Base-by-base conservation (phyloP, 2,329 filamentous ascomycete genomes). In the Beauveria rudraprayagi region DNA sequence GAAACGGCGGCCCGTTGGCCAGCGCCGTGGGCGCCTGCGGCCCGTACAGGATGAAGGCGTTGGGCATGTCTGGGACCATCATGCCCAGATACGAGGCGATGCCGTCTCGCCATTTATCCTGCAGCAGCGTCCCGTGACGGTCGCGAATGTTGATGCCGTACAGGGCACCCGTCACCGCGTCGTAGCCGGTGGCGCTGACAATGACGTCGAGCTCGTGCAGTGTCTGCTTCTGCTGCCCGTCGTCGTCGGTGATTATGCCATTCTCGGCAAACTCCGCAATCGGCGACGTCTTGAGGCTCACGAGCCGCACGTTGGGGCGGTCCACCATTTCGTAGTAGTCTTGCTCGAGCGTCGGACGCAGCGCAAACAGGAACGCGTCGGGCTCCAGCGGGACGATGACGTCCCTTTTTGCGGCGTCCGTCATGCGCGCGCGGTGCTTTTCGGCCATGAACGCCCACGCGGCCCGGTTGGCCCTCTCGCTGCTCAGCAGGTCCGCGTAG, bases 1-100 rank as follows among this genome's bases (percentile, higher is more conserved):
- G 63, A 28, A 69, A 67, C 5, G 63, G 24, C 10, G 66, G 66
- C 7, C 62, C 64, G 17, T 68, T 67, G 4, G 63, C 54, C 9
- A 64, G 62, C 5, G 63, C 56, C 0, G 65, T 66, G 1, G 66
- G 65, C 16, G 63, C 63, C 61, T 68, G 67, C 2, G 67, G 68
- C 0, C 68, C 68, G 22, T 69, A 69, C 9, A 69, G 24, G 48
- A 69, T 60, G 24, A 68, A 68, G 10, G 64, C 64, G 3, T 67
- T 69, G 2, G 68, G 68, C 17, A 60, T 55, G 6, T 60, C 64
- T 0, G 65, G 58, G 1, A 64, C 30, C 66, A 67, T 65, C 62
- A 68, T 67, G 34, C 66, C 67, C 3, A 67, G 61, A 22, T 64
- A 63, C 3, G 66, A 67, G 26, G 50, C 22, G 28, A 68, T 62